phyloP scores from a whole-genome alignment of 106 monocot genomes.

The Cymbidium sinense region DNA sequence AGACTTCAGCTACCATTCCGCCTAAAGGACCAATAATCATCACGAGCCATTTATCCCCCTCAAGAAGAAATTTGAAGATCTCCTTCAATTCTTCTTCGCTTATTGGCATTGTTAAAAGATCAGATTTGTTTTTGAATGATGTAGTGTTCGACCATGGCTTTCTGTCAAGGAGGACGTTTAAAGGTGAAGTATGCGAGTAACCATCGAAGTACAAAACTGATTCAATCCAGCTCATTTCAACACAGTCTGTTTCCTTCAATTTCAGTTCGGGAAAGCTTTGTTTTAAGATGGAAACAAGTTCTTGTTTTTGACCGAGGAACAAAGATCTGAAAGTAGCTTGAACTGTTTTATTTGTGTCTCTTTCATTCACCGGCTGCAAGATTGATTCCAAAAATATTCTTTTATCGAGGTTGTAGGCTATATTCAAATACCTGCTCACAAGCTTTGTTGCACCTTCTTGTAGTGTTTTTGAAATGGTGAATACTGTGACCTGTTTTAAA shows the following conservation, averaged over 20 bases:
- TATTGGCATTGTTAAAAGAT: slow-evolving; percentile 9
- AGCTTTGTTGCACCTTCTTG: slow-evolving; percentile 2
- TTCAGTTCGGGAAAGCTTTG: slow-evolving; percentile 35
- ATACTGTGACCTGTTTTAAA: slow-evolving; percentile 5
- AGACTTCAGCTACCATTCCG: slow-evolving; percentile 17
- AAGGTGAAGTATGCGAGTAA: too few relatives aligned
- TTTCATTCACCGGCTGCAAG: not conserved
- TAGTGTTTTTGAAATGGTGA: not conserved
- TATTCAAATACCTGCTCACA: not conserved
- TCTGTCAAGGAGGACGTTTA: slow-evolving; percentile 3
- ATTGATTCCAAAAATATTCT: not conserved
- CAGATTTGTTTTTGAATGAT: slow-evolving; percentile 21
- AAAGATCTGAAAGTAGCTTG: slow-evolving; percentile 21
- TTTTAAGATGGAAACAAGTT: slow-evolving; percentile 18
- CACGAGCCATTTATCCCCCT: not conserved
- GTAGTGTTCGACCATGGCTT: not conserved
- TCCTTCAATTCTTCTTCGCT: not conserved
- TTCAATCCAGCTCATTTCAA: slow-evolving; percentile 35
- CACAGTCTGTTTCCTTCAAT: slow-evolving; percentile 18
- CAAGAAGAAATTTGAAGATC: slow-evolving; percentile 11
- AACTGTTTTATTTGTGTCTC: not conserved
- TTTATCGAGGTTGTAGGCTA: slow-evolving; percentile 4
- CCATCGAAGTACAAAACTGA: slow-evolving; percentile 14
- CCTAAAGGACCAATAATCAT: slow-evolving; percentile 22
- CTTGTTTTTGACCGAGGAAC: slow-evolving; percentile 18